Conservation (phyloP, 2,329 filamentous ascomycete genomes). For the Malbranchea zuffiana region DNA sequence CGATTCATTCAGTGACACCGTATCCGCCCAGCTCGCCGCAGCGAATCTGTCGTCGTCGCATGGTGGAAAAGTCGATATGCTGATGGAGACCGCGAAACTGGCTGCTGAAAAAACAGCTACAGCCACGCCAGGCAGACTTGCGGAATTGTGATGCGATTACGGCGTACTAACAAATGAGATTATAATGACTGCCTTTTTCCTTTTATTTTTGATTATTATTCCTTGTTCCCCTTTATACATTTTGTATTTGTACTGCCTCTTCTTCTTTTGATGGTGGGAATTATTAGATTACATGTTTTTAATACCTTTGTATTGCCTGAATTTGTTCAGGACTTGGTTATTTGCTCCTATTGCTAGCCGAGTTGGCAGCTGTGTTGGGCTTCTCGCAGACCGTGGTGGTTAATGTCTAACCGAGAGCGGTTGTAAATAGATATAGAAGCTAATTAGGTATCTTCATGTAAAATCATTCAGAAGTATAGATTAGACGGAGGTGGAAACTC, state of each 20-base stretch:
- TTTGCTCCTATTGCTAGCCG: no score
- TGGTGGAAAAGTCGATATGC: constrained; percentile 33
- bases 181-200: not conserved
- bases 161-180: constrained; percentile 12
- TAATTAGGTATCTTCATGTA: no score
- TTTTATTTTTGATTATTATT: not conserved
- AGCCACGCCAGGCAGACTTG: constrained; percentile 5
- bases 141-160: constrained; percentile 6
- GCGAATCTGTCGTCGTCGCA: constrained; percentile 24
- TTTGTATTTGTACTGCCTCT: not conserved
- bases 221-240: not conserved
- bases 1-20: constrained; percentile 41
- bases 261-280: not conserved
- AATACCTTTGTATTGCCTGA: not conserved
- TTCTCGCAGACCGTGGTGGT: no score
- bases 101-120: constrained; percentile 29
- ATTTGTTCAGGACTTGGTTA: no score
- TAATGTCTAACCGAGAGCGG: no score
- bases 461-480: no score
- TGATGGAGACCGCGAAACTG: constrained; percentile 39
- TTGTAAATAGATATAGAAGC: no score
- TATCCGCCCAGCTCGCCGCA: constrained; percentile 10
- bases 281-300: not conserved
- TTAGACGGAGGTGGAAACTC: no score
- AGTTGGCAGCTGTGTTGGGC: no score